phyloP scores from a whole-genome alignment of 176 grass and related monocot genomes.

The Puya raimondii region DNA sequence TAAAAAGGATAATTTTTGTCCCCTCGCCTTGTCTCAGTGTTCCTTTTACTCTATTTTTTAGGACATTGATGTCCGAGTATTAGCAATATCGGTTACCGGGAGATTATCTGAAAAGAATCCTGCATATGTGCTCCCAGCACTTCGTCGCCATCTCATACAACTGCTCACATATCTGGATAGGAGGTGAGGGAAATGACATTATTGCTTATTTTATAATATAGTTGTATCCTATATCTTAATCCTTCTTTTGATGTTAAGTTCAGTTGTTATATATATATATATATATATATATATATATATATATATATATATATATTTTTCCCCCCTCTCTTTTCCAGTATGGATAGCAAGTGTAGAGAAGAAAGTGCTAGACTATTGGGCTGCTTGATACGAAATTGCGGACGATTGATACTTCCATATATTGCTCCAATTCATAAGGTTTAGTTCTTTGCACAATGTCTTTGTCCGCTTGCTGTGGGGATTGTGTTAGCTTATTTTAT shows the following conservation, averaged over 20 bases:
- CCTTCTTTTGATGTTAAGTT: constrained; percentile 8
- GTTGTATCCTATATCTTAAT: constrained; percentile 7
- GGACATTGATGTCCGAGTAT: constrained; percentile 86
- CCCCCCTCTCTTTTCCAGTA: constrained; percentile 34
- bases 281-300: constrained; percentile 17
- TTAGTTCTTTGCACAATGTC: neutral
- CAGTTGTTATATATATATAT: constrained; percentile 11
- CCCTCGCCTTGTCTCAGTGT: neutral
- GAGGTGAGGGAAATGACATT: constrained; percentile 41
- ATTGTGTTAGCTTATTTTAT: neutral
- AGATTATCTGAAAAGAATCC: constrained; percentile 99
- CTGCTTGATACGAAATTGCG: constrained; percentile 85
- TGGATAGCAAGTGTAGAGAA: constrained; percentile 95
- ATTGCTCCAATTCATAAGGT: constrained; percentile 99
- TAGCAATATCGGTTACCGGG: constrained; percentile 84
- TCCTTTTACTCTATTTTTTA: constrained; percentile 25
- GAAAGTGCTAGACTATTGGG: constrained; percentile 86
- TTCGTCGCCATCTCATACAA: constrained; percentile 95
- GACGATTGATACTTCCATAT: constrained; percentile 88
- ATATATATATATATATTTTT: too few species aligned
- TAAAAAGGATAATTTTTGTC: neutral
- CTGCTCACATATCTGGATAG: constrained; percentile 90
- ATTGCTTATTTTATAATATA: constrained; percentile 23
- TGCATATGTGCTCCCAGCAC: constrained; percentile 92
- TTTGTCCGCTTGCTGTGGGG: neutral